A percentile compares a stretch with the other conserved stretches of the same genome.
These are phyloP conservation scores for Radiomyces spectabilis DNA, from an alignment of 192 early-diverging fungal species.

Conservation along the genomic window DNA sequence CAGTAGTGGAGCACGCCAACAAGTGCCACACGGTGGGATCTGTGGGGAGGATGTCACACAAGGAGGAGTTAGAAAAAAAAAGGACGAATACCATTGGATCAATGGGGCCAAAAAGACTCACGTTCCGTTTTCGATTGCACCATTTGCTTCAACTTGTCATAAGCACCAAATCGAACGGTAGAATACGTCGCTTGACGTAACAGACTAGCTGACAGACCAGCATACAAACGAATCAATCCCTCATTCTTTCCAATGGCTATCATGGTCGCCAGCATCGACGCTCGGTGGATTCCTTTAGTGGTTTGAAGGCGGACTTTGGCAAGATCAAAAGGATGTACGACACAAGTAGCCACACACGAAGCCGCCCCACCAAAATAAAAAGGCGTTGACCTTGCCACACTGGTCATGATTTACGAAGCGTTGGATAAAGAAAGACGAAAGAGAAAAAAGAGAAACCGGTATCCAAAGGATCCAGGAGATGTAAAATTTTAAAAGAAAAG, in stretches of 20 bases:
- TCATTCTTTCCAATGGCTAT: slow-evolving; percentile 44
- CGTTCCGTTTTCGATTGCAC: slow-evolving; percentile 34
- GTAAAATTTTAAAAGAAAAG: too few relatives aligned
- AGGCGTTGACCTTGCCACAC: slow-evolving; percentile 1
- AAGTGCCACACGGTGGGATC: slow-evolving; percentile 20
- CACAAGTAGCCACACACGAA: slow-evolving; percentile 46
- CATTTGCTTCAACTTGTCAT: slow-evolving; percentile 57
- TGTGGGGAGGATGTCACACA: background rate
- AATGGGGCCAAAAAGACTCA: slow-evolving; percentile 20
- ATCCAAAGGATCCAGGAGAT: too few relatives aligned
- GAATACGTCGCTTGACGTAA: slow-evolving; percentile 72
- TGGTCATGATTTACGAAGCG: too few relatives aligned
- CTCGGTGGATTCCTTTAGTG: slow-evolving; percentile 16
- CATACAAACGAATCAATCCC: slow-evolving; percentile 17
- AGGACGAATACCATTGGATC: slow-evolving; percentile 1
- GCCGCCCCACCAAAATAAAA: slow-evolving; percentile 35
- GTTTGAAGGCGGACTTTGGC: slow-evolving; percentile 76
- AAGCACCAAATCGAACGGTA: slow-evolving; percentile 67
- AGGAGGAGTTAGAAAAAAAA: background rate
- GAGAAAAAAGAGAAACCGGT: too few relatives aligned
- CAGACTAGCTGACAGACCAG: slow-evolving; percentile 54
- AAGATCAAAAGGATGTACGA: slow-evolving; percentile 77
- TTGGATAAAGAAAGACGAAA: too few relatives aligned
- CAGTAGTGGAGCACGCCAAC: slow-evolving; percentile 32
- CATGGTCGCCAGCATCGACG: slow-evolving; percentile 57